These are phyloP conservation scores for Annona cherimola DNA, from an alignment of 164 flowering plant species.

Conservation along the genomic window DNA sequence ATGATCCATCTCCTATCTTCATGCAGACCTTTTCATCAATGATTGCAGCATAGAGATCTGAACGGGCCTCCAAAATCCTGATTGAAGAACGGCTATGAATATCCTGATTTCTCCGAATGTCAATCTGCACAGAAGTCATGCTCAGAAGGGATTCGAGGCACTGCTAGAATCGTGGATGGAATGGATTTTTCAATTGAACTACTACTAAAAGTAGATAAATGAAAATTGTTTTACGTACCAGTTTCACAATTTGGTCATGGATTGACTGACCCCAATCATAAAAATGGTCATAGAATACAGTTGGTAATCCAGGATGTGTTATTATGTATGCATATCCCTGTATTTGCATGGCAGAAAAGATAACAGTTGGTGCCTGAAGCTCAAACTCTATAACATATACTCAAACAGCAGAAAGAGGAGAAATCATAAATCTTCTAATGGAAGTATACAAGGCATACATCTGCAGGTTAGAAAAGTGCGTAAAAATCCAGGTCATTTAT, in stretches of 20 bases:
- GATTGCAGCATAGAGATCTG: conserved; percentile 71
- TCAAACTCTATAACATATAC: too few relatives aligned
- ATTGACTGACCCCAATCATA: conserved; percentile 68
- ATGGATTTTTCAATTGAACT: not conserved
- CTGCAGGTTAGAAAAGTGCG: not conserved
- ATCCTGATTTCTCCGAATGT: conserved; percentile 49
- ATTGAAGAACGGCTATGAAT: conserved; percentile 72
- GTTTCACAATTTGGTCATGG: conserved; percentile 81
- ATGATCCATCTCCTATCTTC: conserved; percentile 88
- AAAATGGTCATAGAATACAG: conserved; percentile 87
- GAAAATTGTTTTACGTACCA: conserved; percentile 41
- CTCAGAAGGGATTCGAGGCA: not conserved
- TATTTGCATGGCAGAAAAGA: not conserved
- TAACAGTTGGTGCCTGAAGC: not conserved
- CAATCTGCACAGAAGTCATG: conserved; percentile 40
- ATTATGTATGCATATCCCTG: conserved; percentile 94
- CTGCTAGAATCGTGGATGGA: too few relatives aligned
- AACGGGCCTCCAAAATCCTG: conserved; percentile 63
- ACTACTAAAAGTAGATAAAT: not conserved
- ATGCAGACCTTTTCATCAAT: conserved; percentile 68
- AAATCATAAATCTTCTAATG: too few relatives aligned
- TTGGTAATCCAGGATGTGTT: conserved; percentile 89
- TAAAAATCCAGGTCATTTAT: not conserved
- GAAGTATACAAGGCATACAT: not conserved
- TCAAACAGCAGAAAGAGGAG: too few relatives aligned